These are phyloP conservation scores for Leccinum olivaceoglutinosum DNA, from an alignment of 1,284 basidiomycete species.

Conservation along the genomic window DNA sequence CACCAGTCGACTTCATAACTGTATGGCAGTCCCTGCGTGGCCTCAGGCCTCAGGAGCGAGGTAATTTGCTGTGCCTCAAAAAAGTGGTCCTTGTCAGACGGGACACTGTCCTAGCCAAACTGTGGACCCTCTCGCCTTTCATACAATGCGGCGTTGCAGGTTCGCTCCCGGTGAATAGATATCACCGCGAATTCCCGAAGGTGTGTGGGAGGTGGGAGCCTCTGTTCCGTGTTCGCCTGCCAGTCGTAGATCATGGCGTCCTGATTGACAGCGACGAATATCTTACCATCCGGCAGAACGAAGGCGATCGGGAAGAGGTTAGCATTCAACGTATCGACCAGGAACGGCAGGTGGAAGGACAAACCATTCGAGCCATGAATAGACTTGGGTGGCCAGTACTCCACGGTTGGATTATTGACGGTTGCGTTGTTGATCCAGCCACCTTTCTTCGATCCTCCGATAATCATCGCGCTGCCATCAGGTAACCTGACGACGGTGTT, in stretches of 20 bases:
- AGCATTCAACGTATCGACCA: conserved; percentile 67
- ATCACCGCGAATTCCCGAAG: no score
- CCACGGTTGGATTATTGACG: conserved; percentile 76
- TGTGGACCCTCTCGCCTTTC: no score
- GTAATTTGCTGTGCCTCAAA: no score
- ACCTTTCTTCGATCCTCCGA: conserved; percentile 74
- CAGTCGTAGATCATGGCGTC: conserved; percentile 80
- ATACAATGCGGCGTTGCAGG: no score
- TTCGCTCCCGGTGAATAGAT: no score
- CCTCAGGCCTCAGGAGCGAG: no score
- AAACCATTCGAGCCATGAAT: conserved; percentile 62
- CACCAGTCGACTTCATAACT: no score
- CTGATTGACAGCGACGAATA: conserved; percentile 79
- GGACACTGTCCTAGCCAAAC: no score
- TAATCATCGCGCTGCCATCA: conserved; percentile 77
- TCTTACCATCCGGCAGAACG: conserved; percentile 61
- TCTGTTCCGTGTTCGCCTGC: conserved; percentile 55
- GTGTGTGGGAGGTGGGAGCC: conserved; percentile 31
- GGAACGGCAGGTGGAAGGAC: conserved; percentile 57
- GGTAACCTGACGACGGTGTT: conserved; percentile 61
- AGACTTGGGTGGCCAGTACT: conserved; percentile 75
- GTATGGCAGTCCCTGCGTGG: no score
- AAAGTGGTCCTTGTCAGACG: no score
- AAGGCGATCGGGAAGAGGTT: conserved; percentile 82
- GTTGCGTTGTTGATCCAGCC: conserved; percentile 79